Percentiles rank a stretch among this genome's conserved stretches.
Conservation (phyloP, 768 basidiomycete species). For the Lyophyllum shimeji region DNA sequence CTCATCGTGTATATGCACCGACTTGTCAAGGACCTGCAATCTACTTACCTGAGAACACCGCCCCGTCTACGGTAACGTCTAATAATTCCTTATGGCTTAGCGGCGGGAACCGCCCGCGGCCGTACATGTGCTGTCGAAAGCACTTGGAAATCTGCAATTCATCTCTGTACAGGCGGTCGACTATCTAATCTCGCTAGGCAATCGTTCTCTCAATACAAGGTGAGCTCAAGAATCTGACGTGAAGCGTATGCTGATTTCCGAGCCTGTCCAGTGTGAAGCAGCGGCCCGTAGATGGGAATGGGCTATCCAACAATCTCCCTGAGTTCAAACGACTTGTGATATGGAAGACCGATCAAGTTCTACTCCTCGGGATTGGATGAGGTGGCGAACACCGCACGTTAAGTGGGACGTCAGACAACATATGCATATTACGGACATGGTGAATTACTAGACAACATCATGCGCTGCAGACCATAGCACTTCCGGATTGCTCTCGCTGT, state of each 20-base stretch:
- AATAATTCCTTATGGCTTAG: slow-evolving; percentile 6
- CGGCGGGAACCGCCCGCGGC: background rate
- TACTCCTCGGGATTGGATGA: background rate
- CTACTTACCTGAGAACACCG: slow-evolving; percentile 1
- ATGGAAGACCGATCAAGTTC: background rate
- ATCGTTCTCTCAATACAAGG: no score
- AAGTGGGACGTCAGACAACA: background rate
- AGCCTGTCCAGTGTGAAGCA: background rate
- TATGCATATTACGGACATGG: background rate
- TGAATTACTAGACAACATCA: background rate
- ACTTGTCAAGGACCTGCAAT: background rate
- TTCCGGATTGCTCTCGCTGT: background rate
- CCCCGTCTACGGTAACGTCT: background rate
- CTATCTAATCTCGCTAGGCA: no score
- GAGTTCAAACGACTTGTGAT: background rate
- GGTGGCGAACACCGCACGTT: no score
- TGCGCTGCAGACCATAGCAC: background rate
- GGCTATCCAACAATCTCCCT: background rate
- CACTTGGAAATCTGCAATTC: no score
- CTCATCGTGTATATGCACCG: background rate
- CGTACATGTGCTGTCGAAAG: background rate
- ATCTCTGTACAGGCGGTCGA: no score
- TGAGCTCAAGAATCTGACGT: background rate
- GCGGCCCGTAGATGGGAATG: no score
- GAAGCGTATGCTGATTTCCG: background rate